These are phyloP conservation scores for Manihot esculenta DNA, from an alignment of 441 rosid genomes.

Conservation along the genomic window DNA sequence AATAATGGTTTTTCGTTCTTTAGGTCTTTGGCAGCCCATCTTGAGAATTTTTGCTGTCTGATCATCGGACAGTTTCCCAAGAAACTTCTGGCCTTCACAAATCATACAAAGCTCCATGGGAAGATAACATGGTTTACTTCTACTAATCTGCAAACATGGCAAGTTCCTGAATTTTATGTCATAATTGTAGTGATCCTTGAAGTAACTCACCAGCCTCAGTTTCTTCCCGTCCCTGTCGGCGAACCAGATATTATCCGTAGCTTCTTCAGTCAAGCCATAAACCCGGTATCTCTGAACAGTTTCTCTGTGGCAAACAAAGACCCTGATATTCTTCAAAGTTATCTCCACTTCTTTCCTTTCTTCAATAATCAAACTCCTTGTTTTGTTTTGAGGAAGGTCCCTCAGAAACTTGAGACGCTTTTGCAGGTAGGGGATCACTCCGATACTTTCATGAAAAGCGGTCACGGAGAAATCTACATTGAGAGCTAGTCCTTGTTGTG, in stretches of 20 bases:
- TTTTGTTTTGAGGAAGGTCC: constrained; percentile 72
- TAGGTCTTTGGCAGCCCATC: constrained; percentile 93
- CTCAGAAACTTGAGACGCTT: constrained; percentile 76
- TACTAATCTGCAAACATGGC: constrained; percentile 92
- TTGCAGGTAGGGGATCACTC: constrained; percentile 84
- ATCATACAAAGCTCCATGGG: constrained; percentile 96
- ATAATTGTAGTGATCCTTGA: constrained; percentile 76
- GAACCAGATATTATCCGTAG: constrained; percentile 76
- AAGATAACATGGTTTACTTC: constrained; percentile 91
- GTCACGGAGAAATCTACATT: constrained; percentile 87
- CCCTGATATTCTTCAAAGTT: constrained; percentile 72
- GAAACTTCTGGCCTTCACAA: constrained; percentile 98
- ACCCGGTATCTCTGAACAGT: constrained; percentile 87
- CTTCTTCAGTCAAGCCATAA: constrained; percentile 74
- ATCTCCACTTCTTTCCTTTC: constrained; percentile 88
- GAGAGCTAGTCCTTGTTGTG: constrained; percentile 92
- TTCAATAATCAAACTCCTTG: constrained; percentile 55
- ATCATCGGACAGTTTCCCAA: constrained; percentile 93
- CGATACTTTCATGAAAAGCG: constrained; percentile 91
- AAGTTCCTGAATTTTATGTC: constrained; percentile 74
- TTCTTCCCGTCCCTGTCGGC: constrained; percentile 75
- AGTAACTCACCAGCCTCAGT: constrained; percentile 73
- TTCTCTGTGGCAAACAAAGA: constrained; percentile 93
- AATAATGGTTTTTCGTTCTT: constrained; percentile 78
- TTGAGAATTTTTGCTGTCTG: constrained; percentile 87